These are phyloP conservation scores for Nakazawaea laoshanensis DNA, from an alignment of 805 yeast genomes.

Conservation along the genomic window DNA sequence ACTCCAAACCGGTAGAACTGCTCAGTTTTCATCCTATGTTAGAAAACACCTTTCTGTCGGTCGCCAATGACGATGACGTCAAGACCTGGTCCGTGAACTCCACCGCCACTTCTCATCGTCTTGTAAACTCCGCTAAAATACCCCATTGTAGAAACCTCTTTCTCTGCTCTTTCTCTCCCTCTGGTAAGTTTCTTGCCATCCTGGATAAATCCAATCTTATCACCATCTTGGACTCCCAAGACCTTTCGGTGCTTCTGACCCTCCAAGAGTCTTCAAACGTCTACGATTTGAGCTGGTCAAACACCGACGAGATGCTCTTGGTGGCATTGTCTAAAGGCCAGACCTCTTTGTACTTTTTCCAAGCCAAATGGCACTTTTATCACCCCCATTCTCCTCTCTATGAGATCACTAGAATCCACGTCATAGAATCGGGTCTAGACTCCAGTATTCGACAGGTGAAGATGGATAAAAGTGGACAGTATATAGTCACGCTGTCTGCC, in stretches of 20 bases:
- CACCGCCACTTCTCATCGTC: not conserved
- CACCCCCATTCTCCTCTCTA: conserved; percentile 5
- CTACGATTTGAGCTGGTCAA: conserved; percentile 33
- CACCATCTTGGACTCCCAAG: conserved; percentile 20
- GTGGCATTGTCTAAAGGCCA: conserved; percentile 31
- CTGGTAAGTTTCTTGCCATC: conserved; percentile 29
- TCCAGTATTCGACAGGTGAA: conserved; percentile 29
- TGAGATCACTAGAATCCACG: conserved; percentile 4
- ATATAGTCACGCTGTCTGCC: conserved; percentile 31
- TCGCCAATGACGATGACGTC: conserved; percentile 31
- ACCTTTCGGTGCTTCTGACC: conserved; percentile 19
- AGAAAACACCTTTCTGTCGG: conserved; percentile 34
- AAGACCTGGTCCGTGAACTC: conserved; percentile 30
- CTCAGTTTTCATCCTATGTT: conserved; percentile 36
- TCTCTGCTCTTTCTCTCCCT: no score
- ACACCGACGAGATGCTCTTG: conserved; percentile 18
- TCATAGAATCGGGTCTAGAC: conserved; percentile 11
- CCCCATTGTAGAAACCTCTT: no score
- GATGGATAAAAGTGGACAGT: conserved; percentile 29
- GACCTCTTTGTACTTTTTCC: conserved; percentile 19
- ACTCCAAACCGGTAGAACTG: conserved; percentile 29
- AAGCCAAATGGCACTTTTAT: not conserved
- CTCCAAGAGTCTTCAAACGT: conserved; percentile 20
- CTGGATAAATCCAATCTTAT: conserved; percentile 26
- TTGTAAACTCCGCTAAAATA: not conserved